These are phyloP conservation scores for Limonium bicolor DNA, from an alignment of 148 eudicot genomes.

Conservation along the genomic window DNA sequence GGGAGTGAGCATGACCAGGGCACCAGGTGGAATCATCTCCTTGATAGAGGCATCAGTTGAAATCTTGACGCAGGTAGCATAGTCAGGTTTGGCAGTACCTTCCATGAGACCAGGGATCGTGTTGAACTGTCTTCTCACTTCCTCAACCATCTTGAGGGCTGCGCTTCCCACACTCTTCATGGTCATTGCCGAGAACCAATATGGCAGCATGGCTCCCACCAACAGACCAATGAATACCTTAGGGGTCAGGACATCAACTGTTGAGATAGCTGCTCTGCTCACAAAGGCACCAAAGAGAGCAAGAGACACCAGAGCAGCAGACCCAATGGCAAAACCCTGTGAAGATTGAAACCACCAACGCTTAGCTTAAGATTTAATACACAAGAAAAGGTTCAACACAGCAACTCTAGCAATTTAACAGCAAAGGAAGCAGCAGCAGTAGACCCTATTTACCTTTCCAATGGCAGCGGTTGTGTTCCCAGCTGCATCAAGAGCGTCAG, in stretches of 20 bases:
- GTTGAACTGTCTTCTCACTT: constrained; percentile 29
- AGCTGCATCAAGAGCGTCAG: constrained; percentile 60
- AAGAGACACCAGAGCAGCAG: constrained; percentile 43
- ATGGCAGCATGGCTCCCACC: constrained; percentile 40
- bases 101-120: constrained; percentile 32
- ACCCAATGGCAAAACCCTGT: constrained; percentile 53
- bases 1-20: constrained; percentile 42
- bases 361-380: background rate
- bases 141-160: constrained; percentile 39
- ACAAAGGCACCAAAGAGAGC: constrained; percentile 52
- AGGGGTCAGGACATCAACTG: constrained; percentile 32
- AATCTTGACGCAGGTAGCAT: constrained; percentile 35
- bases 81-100: constrained; percentile 32
- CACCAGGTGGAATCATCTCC: constrained; percentile 50
- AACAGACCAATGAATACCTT: constrained; percentile 37
- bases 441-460: constrained; percentile 46
- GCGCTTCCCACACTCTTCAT: constrained; percentile 45
- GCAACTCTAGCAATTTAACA: background rate
- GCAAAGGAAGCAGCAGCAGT: background rate
- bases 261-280: constrained; percentile 27
- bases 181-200: constrained; percentile 48
- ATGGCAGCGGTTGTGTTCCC: constrained; percentile 58
- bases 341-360: background rate
- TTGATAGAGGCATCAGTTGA: constrained; percentile 33
- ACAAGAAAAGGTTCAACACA: background rate